These are phyloP conservation scores for Globisporangium nunn DNA, from an alignment of 352 stramenopile genomes.

Conservation along the genomic window DNA sequence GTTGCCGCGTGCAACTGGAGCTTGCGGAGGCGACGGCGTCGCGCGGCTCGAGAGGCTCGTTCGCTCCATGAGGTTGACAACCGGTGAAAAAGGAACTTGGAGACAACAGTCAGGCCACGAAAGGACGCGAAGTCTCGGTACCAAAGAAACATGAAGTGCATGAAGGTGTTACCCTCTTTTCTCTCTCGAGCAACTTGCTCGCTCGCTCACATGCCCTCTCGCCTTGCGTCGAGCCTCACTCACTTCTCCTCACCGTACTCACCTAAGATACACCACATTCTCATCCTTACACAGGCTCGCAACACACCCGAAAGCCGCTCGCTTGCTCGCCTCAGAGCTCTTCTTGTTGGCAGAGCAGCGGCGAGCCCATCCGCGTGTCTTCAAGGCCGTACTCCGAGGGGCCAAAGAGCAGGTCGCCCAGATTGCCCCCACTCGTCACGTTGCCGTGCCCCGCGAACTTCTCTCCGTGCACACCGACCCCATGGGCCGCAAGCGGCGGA, in stretches of 20 bases:
- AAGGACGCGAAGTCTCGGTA: background rate
- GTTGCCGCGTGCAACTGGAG: background rate
- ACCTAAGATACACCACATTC: background rate
- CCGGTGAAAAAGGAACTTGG: no score
- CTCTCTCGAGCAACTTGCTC: background rate
- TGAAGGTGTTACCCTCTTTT: no score
- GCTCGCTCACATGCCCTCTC: background rate
- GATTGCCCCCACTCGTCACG: no score
- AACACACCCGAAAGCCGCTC: no score
- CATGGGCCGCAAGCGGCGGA: background rate
- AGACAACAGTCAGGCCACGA: no score
- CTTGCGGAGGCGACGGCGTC: background rate
- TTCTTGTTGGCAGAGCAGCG: slow-evolving; percentile 22
- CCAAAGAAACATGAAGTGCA: background rate
- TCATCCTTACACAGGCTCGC: no score
- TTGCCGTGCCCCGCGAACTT: slow-evolving; percentile 3
- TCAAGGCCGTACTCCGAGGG: slow-evolving; percentile 19
- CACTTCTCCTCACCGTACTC: background rate
- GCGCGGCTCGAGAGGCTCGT: background rate
- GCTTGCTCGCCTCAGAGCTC: slow-evolving; percentile 7
- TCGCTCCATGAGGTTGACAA: background rate
- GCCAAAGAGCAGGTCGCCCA: slow-evolving; percentile 11
- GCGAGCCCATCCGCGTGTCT: slow-evolving; percentile 19
- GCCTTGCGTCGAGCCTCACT: no score
- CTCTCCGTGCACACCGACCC: slow-evolving; percentile 7